Evolutionary conservation across 2,329 filamentous ascomycete genomes (phyloP), one percentile per base, ranked within the genome.

Genomic region (Botrytis porri): DNA sequence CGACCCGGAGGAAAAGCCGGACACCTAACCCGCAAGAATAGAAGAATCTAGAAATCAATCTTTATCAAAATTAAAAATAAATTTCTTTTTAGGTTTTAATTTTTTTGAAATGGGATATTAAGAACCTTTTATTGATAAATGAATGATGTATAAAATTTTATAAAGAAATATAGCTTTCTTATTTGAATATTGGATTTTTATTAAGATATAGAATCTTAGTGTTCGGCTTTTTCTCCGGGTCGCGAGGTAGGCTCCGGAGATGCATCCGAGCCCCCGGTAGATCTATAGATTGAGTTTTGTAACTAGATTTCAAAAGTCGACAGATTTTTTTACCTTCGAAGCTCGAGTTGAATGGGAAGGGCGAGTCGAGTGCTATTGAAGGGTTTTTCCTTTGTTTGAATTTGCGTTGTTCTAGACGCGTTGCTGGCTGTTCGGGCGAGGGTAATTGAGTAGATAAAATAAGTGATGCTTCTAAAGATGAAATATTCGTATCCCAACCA

Each of bases 141-240:
- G 5, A 6, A 14, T 6, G 12, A 4, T 14, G 5, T 2, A 5
- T 1, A 4, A n/a, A 7, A 14, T 2, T n/a, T 51, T 6, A 25
- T 2, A n/a, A n/a, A 14, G 25, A 14, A 51, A 51, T 51, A 51
- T 25, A 6, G 25, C n/a, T 25, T 12, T 51, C 10, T n/a, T 51
- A 10, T n/a, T 51, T n/a, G 25, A 4, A n/a, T 51, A 6, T 51
- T n/a, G 6, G 14, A n/a, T 51, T 51, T 51, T 51, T 22, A 51
- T 25, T n/a, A 25, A 51, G 25, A 12, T n/a, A 5, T 51, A n/a
- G 45, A 51, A 51, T n/a, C 14, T 51, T 25, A 22, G 18, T 25
- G 10, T 51, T 22, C 10, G 22, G 10, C 45, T 25, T 51, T 51
- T 51, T 25, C 48, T n/a, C 22, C 48, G 48, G n/a, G n/a, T n/a